Conservation (phyloP, 306 rosid species). For the Rosa rugosa region DNA sequence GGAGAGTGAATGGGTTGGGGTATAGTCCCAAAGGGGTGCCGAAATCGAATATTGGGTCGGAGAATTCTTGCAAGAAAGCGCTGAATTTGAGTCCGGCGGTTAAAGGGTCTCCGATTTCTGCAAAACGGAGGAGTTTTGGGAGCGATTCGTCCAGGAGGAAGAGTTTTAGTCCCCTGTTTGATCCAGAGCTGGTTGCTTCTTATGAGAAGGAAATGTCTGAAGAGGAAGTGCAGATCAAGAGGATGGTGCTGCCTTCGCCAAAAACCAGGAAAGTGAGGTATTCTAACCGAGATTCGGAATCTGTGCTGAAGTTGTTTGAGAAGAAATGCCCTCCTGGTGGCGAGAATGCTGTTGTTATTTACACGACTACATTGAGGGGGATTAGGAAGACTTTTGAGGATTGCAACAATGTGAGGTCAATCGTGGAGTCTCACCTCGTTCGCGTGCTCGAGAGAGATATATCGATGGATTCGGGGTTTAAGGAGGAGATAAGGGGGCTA, state of each 20-base stretch:
- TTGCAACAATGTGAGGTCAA: slow-evolving; percentile 69
- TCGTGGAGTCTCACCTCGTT: slow-evolving; percentile 60
- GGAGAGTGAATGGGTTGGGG: slow-evolving; percentile 47
- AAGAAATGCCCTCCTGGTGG: slow-evolving; percentile 70
- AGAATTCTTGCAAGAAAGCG: slow-evolving; percentile 35
- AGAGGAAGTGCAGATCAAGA: slow-evolving; percentile 84
- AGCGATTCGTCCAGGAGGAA: slow-evolving; percentile 37
- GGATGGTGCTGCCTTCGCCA: slow-evolving; percentile 59
- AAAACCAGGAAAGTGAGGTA: slow-evolving; percentile 36
- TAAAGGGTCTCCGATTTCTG: slow-evolving; percentile 54
- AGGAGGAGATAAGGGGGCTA: slow-evolving; percentile 72
- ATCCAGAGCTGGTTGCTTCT: slow-evolving; percentile 68
- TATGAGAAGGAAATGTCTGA: slow-evolving; percentile 67
- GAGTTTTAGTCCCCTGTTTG: slow-evolving; percentile 71
- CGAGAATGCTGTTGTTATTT: slow-evolving; percentile 60
- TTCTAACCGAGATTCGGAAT: slow-evolving; percentile 31
- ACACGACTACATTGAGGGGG: slow-evolving; percentile 88
- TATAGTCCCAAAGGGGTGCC: slow-evolving; percentile 60
- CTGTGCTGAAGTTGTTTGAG: slow-evolving; percentile 45
- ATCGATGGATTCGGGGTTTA: slow-evolving; percentile 93
- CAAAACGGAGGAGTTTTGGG: slow-evolving; percentile 49
- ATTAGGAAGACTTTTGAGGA: slow-evolving; percentile 90
- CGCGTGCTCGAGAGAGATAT: slow-evolving; percentile 67
- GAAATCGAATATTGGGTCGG: slow-evolving; percentile 37
- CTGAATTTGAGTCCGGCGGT: slow-evolving; percentile 40